Evolutionary conservation across 495 filamentous ascomycete species (phyloP).

Genomic region (Tetracladium setigerum): DNA sequence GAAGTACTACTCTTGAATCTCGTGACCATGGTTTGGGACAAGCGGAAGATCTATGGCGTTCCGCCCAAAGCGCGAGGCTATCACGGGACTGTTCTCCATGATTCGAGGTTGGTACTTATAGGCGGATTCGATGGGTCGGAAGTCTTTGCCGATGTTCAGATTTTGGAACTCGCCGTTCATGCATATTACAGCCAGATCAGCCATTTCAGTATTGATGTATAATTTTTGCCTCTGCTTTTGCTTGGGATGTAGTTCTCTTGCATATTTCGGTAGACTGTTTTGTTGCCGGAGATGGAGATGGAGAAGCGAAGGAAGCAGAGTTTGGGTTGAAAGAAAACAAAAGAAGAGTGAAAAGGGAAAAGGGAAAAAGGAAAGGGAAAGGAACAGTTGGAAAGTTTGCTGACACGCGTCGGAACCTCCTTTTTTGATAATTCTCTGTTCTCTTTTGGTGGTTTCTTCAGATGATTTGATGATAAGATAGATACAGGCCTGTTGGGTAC

Average conservation of each 20-base stretch:
- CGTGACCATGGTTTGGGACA: slow-evolving; percentile 63
- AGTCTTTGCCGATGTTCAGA: slow-evolving; percentile 56
- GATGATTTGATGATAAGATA: no score
- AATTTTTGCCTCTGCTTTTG: slow-evolving; percentile 4
- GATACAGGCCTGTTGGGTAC: no score
- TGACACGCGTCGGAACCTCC: no score
- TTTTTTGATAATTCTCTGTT: no score
- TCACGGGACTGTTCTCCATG: slow-evolving; percentile 54
- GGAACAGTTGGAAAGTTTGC: no score
- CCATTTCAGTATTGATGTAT: slow-evolving; percentile 59
- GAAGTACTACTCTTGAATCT: slow-evolving; percentile 58
- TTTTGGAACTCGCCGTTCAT: slow-evolving; percentile 56
- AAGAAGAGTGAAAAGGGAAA: no score
- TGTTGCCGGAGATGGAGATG: not conserved
- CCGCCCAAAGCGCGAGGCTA: slow-evolving; percentile 54
- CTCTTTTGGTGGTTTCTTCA: no score
- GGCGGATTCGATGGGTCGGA: slow-evolving; percentile 57
- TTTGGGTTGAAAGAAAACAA: no score
- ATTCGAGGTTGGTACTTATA: slow-evolving; percentile 50
- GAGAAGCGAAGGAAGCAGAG: no score
- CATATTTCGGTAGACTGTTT: not conserved
- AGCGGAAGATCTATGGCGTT: slow-evolving; percentile 52
- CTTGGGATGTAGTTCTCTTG: not conserved
- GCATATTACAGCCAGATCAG: slow-evolving; percentile 63
- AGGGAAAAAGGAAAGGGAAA: no score